phyloP scores from a whole-genome alignment of 2,329 filamentous ascomycete genomes.

The Colletotrichum orbiculare region DNA sequence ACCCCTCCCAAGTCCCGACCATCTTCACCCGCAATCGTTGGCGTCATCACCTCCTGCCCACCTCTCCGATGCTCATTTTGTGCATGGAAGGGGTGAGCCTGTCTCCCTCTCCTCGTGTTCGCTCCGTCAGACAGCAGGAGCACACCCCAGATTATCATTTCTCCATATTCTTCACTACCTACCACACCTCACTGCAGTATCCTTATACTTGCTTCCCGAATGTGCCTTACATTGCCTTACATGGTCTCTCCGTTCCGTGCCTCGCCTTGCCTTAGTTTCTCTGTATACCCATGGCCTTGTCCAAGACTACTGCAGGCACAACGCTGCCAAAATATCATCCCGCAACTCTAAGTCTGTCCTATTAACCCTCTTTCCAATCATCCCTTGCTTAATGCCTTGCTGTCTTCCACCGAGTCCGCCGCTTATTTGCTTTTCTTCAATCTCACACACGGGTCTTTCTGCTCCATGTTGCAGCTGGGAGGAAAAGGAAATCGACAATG shows the following conservation, averaged over 20 bases:
- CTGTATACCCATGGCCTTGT: background rate
- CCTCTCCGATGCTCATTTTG: background rate
- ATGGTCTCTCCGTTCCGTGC: background rate
- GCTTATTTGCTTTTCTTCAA: background rate
- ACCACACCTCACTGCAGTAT: background rate
- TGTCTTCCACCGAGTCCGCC: background rate
- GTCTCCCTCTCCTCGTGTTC: too few species aligned
- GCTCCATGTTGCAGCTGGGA: background rate
- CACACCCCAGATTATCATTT: background rate
- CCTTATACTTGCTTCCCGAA: background rate
- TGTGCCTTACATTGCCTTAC: conserved; percentile 3
- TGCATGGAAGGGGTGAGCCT: background rate
- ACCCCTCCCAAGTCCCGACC: too few species aligned
- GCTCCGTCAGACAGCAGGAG: background rate
- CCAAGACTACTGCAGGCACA: conserved; percentile 16
- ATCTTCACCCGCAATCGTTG: too few species aligned
- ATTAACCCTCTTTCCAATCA: conserved; percentile 1
- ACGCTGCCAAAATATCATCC: conserved; percentile 24
- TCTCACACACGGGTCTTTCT: conserved; percentile 15
- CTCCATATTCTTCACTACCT: background rate
- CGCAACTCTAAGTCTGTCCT: conserved; percentile 19
- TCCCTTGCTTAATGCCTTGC: background rate
- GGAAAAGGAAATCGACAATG: too few species aligned
- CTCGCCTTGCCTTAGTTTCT: conserved; percentile 19
- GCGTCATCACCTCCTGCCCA: background rate